Evolutionary conservation across 2,329 filamentous ascomycete genomes (phyloP).

Genomic region (Aspergillus oerlinghausenensis): DNA sequence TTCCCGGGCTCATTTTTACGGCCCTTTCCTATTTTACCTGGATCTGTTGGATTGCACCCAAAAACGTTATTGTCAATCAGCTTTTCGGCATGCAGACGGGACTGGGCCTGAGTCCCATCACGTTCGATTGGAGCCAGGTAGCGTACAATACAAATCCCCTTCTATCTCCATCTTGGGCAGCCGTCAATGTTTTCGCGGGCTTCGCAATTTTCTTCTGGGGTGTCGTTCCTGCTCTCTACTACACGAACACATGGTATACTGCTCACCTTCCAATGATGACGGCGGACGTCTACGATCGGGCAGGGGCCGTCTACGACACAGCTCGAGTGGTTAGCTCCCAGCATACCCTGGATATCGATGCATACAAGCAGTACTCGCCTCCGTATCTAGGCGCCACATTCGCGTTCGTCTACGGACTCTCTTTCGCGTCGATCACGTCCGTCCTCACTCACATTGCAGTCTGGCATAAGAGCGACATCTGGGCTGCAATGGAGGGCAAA

Average conservation of each 20-base stretch:
- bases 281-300: slow-evolving; percentile 57
- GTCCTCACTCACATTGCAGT: slow-evolving; percentile 32
- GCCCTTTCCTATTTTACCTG: slow-evolving; percentile 47
- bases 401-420: slow-evolving; percentile 50
- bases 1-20: slow-evolving; percentile 49
- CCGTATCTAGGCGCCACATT: slow-evolving; percentile 59
- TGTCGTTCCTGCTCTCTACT: slow-evolving; percentile 32
- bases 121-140: slow-evolving; percentile 32
- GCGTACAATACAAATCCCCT: slow-evolving; percentile 33
- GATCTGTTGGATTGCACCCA: slow-evolving; percentile 48
- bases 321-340: slow-evolving; percentile 49
- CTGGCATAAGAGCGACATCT: slow-evolving; percentile 28
- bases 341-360: slow-evolving; percentile 54
- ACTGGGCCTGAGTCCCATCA: slow-evolving; percentile 26
- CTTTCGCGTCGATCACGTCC: slow-evolving; percentile 59
- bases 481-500: slow-evolving; percentile 22
- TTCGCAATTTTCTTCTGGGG: slow-evolving; percentile 24
- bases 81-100: slow-evolving; percentile 39
- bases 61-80: slow-evolving; percentile 45
- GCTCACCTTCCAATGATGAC: slow-evolving; percentile 58
- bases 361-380: slow-evolving; percentile 61
- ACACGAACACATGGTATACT: slow-evolving; percentile 49
- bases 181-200: slow-evolving; percentile 28
- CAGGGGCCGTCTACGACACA: slow-evolving; percentile 55
- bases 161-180: slow-evolving; percentile 26